These are phyloP conservation scores for Trametes villosa DNA, from an alignment of 768 basidiomycete species.

Conservation along the genomic window DNA sequence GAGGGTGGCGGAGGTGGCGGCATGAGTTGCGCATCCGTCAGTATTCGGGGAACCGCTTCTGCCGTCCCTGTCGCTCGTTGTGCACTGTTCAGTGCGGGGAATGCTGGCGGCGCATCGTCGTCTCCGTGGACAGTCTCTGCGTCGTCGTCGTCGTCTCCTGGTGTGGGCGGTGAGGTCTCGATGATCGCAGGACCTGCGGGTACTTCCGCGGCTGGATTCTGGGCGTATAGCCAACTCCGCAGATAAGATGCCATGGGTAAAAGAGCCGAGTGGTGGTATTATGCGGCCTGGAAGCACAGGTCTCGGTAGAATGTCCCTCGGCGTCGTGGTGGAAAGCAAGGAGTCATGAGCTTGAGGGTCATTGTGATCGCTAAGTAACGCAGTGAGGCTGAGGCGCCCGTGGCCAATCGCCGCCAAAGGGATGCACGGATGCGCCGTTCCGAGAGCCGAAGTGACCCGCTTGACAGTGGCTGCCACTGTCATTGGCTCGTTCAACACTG, in stretches of 20 bases:
- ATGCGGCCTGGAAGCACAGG: neutral
- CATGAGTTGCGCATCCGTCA: conserved; percentile 55
- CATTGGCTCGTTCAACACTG: no score
- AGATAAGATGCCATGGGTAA: conserved; percentile 59
- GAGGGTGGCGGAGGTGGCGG: conserved; percentile 50
- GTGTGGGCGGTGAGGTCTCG: conserved; percentile 41
- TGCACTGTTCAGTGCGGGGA: conserved; percentile 72
- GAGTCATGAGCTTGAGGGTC: no score
- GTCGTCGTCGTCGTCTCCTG: conserved; percentile 44
- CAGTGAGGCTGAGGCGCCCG: no score
- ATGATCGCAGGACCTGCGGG: conserved; percentile 40
- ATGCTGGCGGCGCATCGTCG: conserved; percentile 63
- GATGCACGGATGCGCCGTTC: no score
- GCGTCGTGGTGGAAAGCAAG: no score
- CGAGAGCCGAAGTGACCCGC: no score
- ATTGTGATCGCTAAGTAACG: no score
- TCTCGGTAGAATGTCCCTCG: neutral
- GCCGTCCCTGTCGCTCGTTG: conserved; percentile 53
- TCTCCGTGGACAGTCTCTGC: conserved; percentile 43
- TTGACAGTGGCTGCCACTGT: no score
- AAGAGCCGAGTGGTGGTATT: no score
- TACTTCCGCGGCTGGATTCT: conserved; percentile 28
- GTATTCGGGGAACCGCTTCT: conserved; percentile 45
- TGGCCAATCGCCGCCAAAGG: no score
- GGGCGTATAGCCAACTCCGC: conserved; percentile 53